Conservation (phyloP, 164 flowering plant species). For the Kingdonia uniflora region DNA sequence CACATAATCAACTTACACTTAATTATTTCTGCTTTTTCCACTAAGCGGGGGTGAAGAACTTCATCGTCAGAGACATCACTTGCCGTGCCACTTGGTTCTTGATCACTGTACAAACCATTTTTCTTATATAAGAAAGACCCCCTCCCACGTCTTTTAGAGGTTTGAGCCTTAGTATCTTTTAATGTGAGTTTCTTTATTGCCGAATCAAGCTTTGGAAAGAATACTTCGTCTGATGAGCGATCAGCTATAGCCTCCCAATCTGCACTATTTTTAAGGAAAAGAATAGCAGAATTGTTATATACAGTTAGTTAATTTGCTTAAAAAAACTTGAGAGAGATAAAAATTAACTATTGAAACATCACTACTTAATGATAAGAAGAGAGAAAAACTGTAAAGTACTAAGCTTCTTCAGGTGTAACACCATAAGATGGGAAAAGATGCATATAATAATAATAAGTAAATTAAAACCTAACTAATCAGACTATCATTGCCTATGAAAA, state of each 20-base stretch:
- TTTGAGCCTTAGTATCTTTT: constrained; percentile 30
- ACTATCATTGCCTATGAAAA: no score
- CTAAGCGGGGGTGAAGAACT: constrained; percentile 11
- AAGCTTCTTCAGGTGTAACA: no score
- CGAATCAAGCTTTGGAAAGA: constrained; percentile 28
- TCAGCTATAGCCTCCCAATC: constrained; percentile 97
- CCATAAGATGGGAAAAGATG: no score
- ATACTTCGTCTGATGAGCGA: constrained; percentile 39
- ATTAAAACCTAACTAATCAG: no score
- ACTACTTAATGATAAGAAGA: no score
- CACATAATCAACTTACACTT: constrained; percentile 31
- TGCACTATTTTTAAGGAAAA: constrained; percentile 14
- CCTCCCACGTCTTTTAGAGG: constrained; percentile 70
- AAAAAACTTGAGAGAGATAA: no score
- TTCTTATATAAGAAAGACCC: constrained; percentile 67
- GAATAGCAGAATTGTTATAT: no score
- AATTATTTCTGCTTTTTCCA: constrained; percentile 15
- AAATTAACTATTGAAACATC: no score
- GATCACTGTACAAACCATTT: constrained; percentile 61
- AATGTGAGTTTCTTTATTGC: constrained; percentile 37
- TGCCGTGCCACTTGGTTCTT: constrained; percentile 20
- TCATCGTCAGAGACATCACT: constrained; percentile 25
- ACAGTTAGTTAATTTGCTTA: no score
- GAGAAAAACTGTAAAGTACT: no score
- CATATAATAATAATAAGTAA: no score